Percentiles rank a stretch among this genome's conserved stretches.
phyloP scores from a whole-genome alignment of 2,329 filamentous ascomycete genomes.

The Xylariaceae sp. region DNA sequence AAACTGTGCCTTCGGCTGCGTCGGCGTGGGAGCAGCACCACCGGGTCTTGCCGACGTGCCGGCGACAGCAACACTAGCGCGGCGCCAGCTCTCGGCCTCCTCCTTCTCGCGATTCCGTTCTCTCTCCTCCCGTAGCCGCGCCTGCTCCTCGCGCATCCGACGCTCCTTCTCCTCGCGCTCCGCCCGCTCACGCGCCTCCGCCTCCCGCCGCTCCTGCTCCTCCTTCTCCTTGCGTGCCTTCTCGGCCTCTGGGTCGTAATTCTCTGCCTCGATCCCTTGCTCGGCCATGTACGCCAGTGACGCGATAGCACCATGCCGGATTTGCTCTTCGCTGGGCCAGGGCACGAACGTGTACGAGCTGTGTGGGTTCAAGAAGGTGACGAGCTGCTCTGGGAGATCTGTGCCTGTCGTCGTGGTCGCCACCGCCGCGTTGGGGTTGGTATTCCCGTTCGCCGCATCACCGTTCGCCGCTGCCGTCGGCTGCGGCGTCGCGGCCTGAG shows the following conservation, averaged over 20 bases:
- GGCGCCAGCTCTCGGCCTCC: constrained; percentile 28
- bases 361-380: constrained; percentile 50
- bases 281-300: constrained; percentile 57
- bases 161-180: constrained; percentile 45
- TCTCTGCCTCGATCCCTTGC: constrained; percentile 55
- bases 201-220: constrained; percentile 45
- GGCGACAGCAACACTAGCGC: constrained; percentile 15
- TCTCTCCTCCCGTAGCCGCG: constrained; percentile 23
- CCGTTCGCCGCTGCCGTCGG: constrained; percentile 2
- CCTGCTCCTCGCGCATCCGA: constrained; percentile 39
- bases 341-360: constrained; percentile 62
- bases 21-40: constrained; percentile 19
- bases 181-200: constrained; percentile 43
- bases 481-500: neutral
- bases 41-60: constrained; percentile 5
- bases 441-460: no score
- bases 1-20: constrained; percentile 45
- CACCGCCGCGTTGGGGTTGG: constrained; percentile 3
- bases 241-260: constrained; percentile 53
- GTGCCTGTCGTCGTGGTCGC: constrained; percentile 28
- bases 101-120: constrained; percentile 41
- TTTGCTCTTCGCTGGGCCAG: constrained; percentile 68
- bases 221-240: constrained; percentile 45
- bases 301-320: constrained; percentile 63
- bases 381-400: constrained; percentile 45